These are phyloP conservation scores for Phytophthora citricola DNA, from an alignment of 352 stramenopile species.

Conservation along the genomic window DNA sequence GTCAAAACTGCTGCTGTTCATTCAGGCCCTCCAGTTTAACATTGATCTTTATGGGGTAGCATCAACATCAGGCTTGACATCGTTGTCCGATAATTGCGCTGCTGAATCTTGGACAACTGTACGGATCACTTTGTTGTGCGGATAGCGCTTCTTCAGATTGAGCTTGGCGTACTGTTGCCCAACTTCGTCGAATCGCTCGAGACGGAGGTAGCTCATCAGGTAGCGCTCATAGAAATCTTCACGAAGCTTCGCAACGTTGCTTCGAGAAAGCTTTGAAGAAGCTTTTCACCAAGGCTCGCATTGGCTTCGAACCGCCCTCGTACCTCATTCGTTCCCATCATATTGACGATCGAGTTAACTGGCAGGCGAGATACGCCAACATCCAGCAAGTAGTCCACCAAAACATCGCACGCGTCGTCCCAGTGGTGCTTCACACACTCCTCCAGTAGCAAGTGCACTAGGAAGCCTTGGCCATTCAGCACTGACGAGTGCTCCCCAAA, in stretches of 20 bases:
- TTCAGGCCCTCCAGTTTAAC: too few relatives aligned
- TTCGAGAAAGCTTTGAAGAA: slow-evolving; percentile 28
- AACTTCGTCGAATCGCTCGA: slow-evolving; percentile 45
- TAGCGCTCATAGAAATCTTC: slow-evolving; percentile 47
- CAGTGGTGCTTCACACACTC: slow-evolving; percentile 40
- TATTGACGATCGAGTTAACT: slow-evolving; percentile 37
- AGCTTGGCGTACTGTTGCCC: slow-evolving; percentile 22
- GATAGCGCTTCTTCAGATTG: slow-evolving; percentile 38
- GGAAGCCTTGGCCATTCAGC: slow-evolving; percentile 46
- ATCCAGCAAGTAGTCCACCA: slow-evolving; percentile 42
- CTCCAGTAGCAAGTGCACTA: slow-evolving; percentile 55
- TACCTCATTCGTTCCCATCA: slow-evolving; percentile 45
- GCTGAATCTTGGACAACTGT: slow-evolving; percentile 42
- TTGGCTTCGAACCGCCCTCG: slow-evolving; percentile 42
- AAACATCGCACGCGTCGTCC: slow-evolving; percentile 39
- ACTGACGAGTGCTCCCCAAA: slow-evolving; percentile 48
- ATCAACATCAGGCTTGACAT: too few relatives aligned
- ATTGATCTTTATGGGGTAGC: too few relatives aligned
- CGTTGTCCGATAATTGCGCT: slow-evolving; percentile 13
- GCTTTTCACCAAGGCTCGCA: slow-evolving; percentile 37
- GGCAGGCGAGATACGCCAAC: slow-evolving; percentile 32
- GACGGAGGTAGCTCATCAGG: slow-evolving; percentile 47
- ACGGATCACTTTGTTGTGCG: slow-evolving; percentile 41
- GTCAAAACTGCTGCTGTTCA: background rate
- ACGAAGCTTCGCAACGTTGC: slow-evolving; percentile 31